Percentiles rank a stretch among this genome's conserved stretches.
phyloP scores from a whole-genome alignment of 2,329 filamentous ascomycete species.

The Pestalotiopsis sp. region DNA sequence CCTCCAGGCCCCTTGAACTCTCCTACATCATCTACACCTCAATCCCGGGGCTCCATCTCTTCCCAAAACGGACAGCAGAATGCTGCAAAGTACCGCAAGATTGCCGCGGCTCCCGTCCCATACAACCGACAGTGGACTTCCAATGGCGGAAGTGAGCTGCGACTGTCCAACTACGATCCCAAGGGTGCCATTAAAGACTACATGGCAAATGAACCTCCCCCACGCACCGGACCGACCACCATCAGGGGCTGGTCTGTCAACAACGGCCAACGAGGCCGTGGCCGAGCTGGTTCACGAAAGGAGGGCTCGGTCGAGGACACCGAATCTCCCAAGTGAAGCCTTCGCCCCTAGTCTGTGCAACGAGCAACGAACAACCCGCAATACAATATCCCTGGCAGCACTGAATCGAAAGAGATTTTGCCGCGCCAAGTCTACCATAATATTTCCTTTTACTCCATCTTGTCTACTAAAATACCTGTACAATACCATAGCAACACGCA shows the following conservation, averaged over 20 bases:
- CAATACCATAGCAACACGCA: background rate
- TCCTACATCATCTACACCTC: background rate
- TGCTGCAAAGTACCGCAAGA: constrained; percentile 52
- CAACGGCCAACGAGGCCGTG: constrained; percentile 31
- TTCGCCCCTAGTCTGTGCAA: background rate
- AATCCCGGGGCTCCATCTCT: background rate
- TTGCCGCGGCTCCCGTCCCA: constrained; percentile 58
- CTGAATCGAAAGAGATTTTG: background rate
- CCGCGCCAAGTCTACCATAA: background rate
- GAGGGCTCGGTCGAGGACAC: constrained; percentile 16
- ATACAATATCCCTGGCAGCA: background rate
- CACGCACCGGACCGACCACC: constrained; percentile 54
- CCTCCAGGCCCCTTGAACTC: background rate
- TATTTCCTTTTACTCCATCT: background rate
- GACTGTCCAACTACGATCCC: constrained; percentile 57
- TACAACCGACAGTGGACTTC: constrained; percentile 49
- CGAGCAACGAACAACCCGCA: background rate
- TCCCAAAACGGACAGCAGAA: constrained; percentile 18
- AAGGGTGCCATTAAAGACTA: constrained; percentile 60
- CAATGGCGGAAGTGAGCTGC: constrained; percentile 50
- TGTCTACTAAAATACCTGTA: background rate
- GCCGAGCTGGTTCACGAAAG: constrained; percentile 26
- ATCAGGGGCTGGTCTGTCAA: constrained; percentile 59
- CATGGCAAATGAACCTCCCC: constrained; percentile 53
- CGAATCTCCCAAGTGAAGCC: constrained; percentile 13